Conservation (phyloP, 2,329 filamentous ascomycete genomes). For the Acrodontium crateriforme region DNA sequence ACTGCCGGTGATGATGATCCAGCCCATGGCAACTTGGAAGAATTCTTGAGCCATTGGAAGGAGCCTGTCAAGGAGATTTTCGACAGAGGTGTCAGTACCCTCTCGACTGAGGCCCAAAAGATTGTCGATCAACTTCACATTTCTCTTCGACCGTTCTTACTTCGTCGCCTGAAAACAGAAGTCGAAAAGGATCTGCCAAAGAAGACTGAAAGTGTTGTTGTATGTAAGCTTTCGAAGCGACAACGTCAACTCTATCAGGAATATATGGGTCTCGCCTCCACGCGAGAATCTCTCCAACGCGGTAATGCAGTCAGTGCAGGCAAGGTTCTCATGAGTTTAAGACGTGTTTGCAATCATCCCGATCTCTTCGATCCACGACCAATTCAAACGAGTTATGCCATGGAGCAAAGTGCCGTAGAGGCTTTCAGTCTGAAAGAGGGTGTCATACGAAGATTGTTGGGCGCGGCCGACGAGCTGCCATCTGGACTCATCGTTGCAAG, state of each 20-base stretch:
- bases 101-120: constrained; percentile 84
- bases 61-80: constrained; percentile 92
- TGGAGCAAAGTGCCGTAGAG: constrained; percentile 56
- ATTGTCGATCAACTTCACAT: constrained; percentile 92
- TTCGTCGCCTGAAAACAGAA: constrained; percentile 84
- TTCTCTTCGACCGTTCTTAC: constrained; percentile 78
- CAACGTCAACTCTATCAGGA: constrained; percentile 94
- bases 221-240: constrained; percentile 86
- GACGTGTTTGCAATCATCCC: constrained; percentile 96
- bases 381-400: constrained; percentile 93
- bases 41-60: constrained; percentile 93
- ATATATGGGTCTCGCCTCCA: constrained; percentile 82
- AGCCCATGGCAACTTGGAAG: constrained; percentile 74
- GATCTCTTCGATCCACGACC: constrained; percentile 92
- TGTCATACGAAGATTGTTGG: constrained; percentile 45
- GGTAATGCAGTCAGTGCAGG: constrained; percentile 98
- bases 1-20: constrained; percentile 81
- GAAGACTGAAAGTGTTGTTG: constrained; percentile 94
- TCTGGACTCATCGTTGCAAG: constrained; percentile 7
- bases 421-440: constrained; percentile 62
- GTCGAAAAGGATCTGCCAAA: constrained; percentile 98
- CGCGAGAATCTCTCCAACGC: constrained; percentile 72
- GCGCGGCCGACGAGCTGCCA: constrained; percentile 7
- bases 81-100: constrained; percentile 81
- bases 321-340: constrained; percentile 92